A percentile compares a stretch with the other conserved stretches of the same genome.
These are phyloP conservation scores for Yarrowia yakushimensis DNA, from an alignment of 805 yeast genomes.

Conservation along the genomic window DNA sequence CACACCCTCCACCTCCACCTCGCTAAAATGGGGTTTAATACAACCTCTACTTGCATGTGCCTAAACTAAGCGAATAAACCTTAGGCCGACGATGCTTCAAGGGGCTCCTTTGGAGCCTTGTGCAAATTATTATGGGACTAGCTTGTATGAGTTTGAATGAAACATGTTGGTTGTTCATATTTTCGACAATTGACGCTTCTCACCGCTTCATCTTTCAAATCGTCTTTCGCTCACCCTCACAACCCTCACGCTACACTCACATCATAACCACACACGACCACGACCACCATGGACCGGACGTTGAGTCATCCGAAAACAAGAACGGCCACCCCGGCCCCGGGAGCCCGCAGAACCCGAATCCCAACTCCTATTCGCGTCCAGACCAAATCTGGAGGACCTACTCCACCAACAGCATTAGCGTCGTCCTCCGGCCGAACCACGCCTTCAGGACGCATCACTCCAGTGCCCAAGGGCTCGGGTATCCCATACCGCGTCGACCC, in stretches of 20 bases:
- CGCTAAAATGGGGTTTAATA: not conserved
- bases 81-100: not conserved
- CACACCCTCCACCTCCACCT: not conserved
- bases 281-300: not conserved
- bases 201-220: no score
- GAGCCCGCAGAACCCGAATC: not conserved
- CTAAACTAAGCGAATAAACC: conserved; percentile 6
- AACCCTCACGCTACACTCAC: no score
- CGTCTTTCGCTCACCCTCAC: no score
- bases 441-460: not conserved
- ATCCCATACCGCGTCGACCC: not conserved
- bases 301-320: not conserved
- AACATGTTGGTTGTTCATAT: not conserved
- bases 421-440: not conserved
- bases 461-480: not conserved
- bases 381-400: not conserved
- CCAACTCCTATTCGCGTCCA: conserved; percentile 1
- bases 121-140: conserved; percentile 14
- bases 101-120: conserved; percentile 1
- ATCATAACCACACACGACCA: not conserved
- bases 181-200: not conserved
- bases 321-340: not conserved
- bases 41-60: not conserved
- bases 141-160: not conserved
- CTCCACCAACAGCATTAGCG: not conserved